Evolutionary conservation across 2,329 filamentous ascomycete species (phyloP).

Genomic region (Xylariaceae sp.): DNA sequence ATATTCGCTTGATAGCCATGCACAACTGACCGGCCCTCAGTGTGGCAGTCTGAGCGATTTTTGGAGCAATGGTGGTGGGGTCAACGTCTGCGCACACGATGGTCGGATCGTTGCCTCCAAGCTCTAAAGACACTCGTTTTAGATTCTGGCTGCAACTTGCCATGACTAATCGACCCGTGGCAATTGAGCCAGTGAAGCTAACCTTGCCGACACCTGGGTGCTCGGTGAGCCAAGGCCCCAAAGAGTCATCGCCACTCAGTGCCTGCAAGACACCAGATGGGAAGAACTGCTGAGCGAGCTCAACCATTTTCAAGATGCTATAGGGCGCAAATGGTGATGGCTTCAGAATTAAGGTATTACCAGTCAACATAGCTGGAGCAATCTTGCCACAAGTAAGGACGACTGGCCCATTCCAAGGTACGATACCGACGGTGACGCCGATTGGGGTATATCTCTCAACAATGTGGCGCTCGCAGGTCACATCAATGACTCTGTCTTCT

Average conservation of each 20-base stretch:
- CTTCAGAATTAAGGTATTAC: constrained; percentile 54
- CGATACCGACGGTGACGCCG: constrained; percentile 44
- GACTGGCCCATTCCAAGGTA: constrained; percentile 58
- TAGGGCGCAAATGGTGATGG: constrained; percentile 50
- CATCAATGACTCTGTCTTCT: constrained; percentile 13
- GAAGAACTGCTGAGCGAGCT: constrained; percentile 55
- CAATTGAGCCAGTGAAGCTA: constrained; percentile 59
- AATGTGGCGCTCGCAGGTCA: constrained; percentile 31
- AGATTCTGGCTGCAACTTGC: constrained; percentile 52
- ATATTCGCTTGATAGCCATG: constrained; percentile 49
- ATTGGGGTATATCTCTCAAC: constrained; percentile 37
- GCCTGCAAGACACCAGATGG: constrained; percentile 60
- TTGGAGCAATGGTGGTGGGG: constrained; percentile 5
- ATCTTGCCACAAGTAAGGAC: constrained; percentile 51
- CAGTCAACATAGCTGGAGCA: constrained; percentile 52
- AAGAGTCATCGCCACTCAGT: constrained; percentile 55
- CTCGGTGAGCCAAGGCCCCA: constrained; percentile 56
- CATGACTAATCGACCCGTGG: constrained; percentile 59
- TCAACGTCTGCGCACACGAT: constrained; percentile 57
- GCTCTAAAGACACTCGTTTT: constrained; percentile 58
- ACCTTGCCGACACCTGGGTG: constrained; percentile 60
- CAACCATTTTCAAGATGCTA: constrained; percentile 52
- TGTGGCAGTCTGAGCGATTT: constrained; percentile 37
- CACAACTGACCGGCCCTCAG: constrained; percentile 51
- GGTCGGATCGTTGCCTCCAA: constrained; percentile 60